phyloP scores from a whole-genome alignment of 148 eudicot genomes.

The Spergularia bocconei region DNA sequence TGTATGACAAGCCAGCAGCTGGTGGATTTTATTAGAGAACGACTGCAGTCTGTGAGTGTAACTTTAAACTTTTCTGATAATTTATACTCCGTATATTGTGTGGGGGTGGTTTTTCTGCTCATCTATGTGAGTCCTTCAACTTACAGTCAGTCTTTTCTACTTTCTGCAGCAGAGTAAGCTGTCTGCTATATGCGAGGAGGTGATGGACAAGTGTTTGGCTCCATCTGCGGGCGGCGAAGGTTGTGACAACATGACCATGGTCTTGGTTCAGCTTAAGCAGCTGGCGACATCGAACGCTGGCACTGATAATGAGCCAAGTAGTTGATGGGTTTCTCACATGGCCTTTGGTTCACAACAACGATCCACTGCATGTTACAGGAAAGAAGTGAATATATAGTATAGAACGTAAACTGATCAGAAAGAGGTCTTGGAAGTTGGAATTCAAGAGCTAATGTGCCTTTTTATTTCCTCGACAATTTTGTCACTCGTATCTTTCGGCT shows the following conservation, averaged over 20 bases:
- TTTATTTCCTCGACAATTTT: too few species aligned
- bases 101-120: too few species aligned
- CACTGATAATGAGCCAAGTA: neutral
- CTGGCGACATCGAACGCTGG: constrained; percentile 16
- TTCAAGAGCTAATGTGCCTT: too few species aligned
- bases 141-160: constrained; percentile 5
- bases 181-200: constrained; percentile 54
- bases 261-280: constrained; percentile 60
- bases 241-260: constrained; percentile 87
- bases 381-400: too few species aligned
- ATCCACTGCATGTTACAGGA: too few species aligned
- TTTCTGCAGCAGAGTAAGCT: constrained; percentile 57
- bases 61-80: neutral
- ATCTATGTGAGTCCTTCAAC: neutral
- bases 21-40: constrained; percentile 56
- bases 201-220: constrained; percentile 57
- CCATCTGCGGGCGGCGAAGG: constrained; percentile 64
- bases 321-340: neutral
- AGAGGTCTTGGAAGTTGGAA: too few species aligned
- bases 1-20: constrained; percentile 81
- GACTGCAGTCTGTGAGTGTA: constrained; percentile 45
- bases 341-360: too few species aligned
- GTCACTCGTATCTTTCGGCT: too few species aligned
- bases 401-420: too few species aligned
- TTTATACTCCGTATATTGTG: too few species aligned